phyloP scores from a whole-genome alignment of 371 early-diverging fungal genomes.

The Lichtheimia ramosa region DNA sequence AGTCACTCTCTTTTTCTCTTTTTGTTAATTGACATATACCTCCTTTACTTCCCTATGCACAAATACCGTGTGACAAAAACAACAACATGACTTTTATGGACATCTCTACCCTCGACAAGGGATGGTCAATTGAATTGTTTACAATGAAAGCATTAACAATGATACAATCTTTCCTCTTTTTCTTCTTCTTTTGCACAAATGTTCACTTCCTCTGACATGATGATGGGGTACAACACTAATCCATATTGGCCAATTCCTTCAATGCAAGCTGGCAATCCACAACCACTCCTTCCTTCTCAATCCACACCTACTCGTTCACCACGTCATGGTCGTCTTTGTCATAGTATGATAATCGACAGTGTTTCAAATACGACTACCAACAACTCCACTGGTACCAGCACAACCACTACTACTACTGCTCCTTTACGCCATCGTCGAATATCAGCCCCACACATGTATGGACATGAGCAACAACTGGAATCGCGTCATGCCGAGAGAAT shows the following conservation, averaged over 20 bases:
- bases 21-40: slow-evolving; percentile 5
- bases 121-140: not conserved
- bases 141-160: too few relatives aligned
- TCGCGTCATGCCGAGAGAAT: not conserved
- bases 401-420: not conserved
- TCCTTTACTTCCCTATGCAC: not conserved
- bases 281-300: slow-evolving; percentile 2
- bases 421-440: slow-evolving; percentile 4
- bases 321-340: too few relatives aligned
- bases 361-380: slow-evolving; percentile 8
- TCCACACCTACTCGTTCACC: not conserved
- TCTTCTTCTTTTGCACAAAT: not conserved
- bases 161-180: not conserved
- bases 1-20: not conserved
- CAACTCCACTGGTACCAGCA: not conserved
- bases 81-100: slow-evolving; percentile 3
- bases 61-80: slow-evolving; percentile 2
- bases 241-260: slow-evolving; percentile 12
- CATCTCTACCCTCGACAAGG: not conserved
- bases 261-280: slow-evolving; percentile 8
- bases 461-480: too few relatives aligned
- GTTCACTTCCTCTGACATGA: not conserved
- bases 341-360: too few relatives aligned
- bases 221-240: not conserved
- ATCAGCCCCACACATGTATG: not conserved